These are phyloP conservation scores for Corymbia maculata DNA, from an alignment of 345 rosid species.

Conservation along the genomic window DNA sequence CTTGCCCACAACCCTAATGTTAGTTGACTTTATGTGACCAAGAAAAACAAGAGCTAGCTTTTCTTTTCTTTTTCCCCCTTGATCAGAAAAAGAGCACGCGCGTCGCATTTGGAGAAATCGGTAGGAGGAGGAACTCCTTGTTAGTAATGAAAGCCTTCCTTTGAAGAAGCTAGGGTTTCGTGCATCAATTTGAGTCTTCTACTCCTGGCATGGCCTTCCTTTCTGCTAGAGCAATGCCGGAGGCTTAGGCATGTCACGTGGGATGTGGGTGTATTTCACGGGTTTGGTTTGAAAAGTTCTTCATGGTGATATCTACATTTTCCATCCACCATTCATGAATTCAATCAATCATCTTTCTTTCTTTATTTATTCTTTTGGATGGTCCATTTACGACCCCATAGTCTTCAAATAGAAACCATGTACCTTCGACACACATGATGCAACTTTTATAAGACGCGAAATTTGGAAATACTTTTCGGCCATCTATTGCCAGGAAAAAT, in stretches of 20 bases:
- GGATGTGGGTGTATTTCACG: background rate
- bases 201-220: background rate
- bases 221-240: background rate
- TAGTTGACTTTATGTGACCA: background rate
- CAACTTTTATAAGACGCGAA: background rate
- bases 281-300: background rate
- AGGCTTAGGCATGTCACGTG: background rate
- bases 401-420: background rate
- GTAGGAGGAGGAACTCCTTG: background rate
- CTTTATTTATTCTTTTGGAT: background rate
- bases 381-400: background rate
- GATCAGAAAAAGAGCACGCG: background rate
- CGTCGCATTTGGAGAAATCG: background rate
- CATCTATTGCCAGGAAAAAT: background rate
- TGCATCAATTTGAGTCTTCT: background rate
- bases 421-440: background rate
- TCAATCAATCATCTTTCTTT: background rate
- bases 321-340: background rate
- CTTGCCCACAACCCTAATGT: background rate
- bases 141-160: background rate
- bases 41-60: background rate
- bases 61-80: background rate
- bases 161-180: background rate
- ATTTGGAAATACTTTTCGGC: background rate
- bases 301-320: background rate